Percentiles rank a stretch among this genome's conserved stretches.
Conservation (phyloP, 2,329 filamentous ascomycete genomes). For the Aaosphaeria arxii region DNA sequence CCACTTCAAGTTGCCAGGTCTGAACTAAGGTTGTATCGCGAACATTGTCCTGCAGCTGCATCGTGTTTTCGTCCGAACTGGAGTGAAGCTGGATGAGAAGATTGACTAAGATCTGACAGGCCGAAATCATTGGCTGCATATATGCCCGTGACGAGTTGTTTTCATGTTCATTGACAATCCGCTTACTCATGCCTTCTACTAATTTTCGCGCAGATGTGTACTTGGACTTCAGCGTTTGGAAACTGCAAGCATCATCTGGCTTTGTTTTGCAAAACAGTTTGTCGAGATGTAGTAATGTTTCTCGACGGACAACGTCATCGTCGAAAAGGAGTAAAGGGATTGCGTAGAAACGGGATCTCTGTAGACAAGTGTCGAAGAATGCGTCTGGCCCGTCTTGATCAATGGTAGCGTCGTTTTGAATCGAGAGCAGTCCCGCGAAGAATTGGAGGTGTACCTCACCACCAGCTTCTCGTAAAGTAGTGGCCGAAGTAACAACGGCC, state of each 20-base stretch:
- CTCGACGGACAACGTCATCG: constrained; percentile 24
- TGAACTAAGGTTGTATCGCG: constrained; percentile 21
- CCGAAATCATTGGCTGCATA: constrained; percentile 21
- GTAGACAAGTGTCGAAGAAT: constrained; percentile 21
- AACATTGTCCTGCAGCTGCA: constrained; percentile 13
- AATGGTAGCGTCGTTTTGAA: constrained; percentile 19
- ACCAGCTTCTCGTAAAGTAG: constrained; percentile 15
- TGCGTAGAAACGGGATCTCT: constrained; percentile 13
- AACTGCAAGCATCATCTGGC: constrained; percentile 10
- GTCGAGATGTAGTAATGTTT: constrained; percentile 15
- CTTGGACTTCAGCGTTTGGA: constrained; percentile 14
- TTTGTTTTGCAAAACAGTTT: constrained; percentile 17
- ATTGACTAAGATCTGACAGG: constrained; percentile 15
- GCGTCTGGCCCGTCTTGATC: constrained; percentile 13
- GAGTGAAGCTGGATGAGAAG: constrained; percentile 15
- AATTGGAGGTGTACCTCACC: constrained; percentile 26
- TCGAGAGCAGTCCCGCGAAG: constrained; percentile 15
- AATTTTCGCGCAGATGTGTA: constrained; percentile 19
- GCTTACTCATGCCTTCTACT: constrained; percentile 14
- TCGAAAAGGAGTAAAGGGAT: constrained; percentile 25
- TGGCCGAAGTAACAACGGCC: constrained; percentile 14
- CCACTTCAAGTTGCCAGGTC: constrained; percentile 19
- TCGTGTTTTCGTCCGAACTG: constrained; percentile 18
- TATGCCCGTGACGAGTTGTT: constrained; percentile 18
- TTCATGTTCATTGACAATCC: constrained; percentile 22